Base-by-base conservation (phyloP, 441 rosid genomes). In the Jatropha podagrica region DNA sequence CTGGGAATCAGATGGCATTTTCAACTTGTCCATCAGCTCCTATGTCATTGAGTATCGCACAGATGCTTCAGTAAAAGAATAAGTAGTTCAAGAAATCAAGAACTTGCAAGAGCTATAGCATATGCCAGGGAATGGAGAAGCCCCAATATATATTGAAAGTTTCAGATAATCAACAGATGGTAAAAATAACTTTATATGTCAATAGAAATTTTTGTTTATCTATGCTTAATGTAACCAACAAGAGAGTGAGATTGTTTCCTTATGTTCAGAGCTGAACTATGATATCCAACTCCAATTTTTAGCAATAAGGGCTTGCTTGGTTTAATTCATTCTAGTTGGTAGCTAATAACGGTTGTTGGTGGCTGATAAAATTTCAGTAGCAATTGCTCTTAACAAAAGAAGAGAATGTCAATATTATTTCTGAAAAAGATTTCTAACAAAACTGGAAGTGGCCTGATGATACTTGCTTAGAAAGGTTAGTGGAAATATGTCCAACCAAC, bases 11-110 rank as follows among this genome's bases (percentile, higher is more conserved):
- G 98, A 93, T 27, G 98, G 99, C 89, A 83, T 86, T 78, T 88
- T 93, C 55, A 93, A 72, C 85, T 84, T 89, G 81, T 89, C 93
- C 81, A 89, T 83, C 55, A 95, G 87, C 76, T 93, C 95, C 99
- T 93, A 32, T 6, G 68, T 58, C 58, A 78, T 40, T 17, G 23
- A 52, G n/a, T 73, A 71, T 64, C 58, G 44, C 71, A 32, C 58
- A 74, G 7, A 55, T 17, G 14, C 56, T 71, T 32, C 7, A 69
- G 37, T 18, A 73, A 46, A 27, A 51, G 32, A 38, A 48, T 46
- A 20, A 65, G 23, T 4, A 72, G 1, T 69, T 52, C 10, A 40
- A 56, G 41, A 38, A 18, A 40, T 42, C 52, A 69, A 11, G n/a
- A 66, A 26, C 9, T 46, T 48, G 61, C 18, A 65, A 11, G 12